Base-by-base conservation (phyloP, 2,329 filamentous ascomycete genomes). In the Aspergillus aculeatus region DNA sequence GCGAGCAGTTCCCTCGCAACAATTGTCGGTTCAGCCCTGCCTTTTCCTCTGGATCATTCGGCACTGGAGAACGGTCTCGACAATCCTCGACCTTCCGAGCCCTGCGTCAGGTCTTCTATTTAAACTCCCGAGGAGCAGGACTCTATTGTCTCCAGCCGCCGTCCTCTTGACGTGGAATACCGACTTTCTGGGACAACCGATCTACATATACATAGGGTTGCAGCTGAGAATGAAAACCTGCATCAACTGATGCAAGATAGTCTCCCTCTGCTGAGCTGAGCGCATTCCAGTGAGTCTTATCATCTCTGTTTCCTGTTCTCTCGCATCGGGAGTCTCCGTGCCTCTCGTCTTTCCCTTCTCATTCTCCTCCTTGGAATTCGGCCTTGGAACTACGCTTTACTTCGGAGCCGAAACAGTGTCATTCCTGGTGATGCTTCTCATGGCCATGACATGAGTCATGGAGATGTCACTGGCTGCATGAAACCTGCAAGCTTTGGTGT, bases 251-350 rank as follows among this genome's bases (percentile, higher is more conserved):
- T 66, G 59, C 64, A 62, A 61, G 56, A 62, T 64, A 69, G 60
- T 53, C 56, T 54, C 38, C 31, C 47, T 51, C 57, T 38, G 24
- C 26, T 29, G 26, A 29, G 32, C 41, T 31, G 23, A 53, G 65
- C 67, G 65, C 52, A 67, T 67, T 62, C 59, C 62, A 63, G 68
- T 68, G 58, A 62, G 63, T 66, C 62, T 4, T 56, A 63, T 31
- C 12, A 26, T 38, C 7, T 23, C 35, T 31, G 19, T 19, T 47
- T 26, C 31, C 54, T 29, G 32, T 44, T 44, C 38, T 44, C 38
- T 44, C 16, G 38, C 38, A 19, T 44, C 29, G 24, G 14, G 26
- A 50, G 19, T n/a, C 32, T 21, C 32, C 21, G 14, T 26, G 32
- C 47, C n/a, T 21, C 47, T 21, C 23, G 16, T 19, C 14, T 53